Evolutionary conservation across 345 rosid genomes (phyloP).

Genomic region (Salix udensis): DNA sequence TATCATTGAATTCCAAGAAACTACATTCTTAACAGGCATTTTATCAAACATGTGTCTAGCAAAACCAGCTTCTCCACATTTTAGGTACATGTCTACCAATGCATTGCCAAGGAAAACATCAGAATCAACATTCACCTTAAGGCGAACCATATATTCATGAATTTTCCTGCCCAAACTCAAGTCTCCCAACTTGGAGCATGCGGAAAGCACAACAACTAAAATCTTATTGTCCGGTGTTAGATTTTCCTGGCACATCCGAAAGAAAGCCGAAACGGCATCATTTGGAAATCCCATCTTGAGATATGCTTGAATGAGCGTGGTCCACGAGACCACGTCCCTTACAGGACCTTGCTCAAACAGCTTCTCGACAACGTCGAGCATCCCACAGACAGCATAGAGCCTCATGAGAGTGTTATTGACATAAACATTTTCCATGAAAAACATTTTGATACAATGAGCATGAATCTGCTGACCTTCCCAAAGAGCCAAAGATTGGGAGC

Average conservation of each 20-base stretch:
- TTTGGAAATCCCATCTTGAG: slow-evolving; percentile 30
- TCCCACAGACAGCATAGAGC: slow-evolving; percentile 39
- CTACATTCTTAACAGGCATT: slow-evolving; percentile 45
- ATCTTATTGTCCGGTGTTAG: slow-evolving; percentile 35
- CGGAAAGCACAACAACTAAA: slow-evolving; percentile 45
- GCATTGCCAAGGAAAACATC: slow-evolving; percentile 49
- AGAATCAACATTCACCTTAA: slow-evolving; percentile 20
- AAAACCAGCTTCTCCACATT: slow-evolving; percentile 30
- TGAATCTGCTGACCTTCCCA: slow-evolving; percentile 41
- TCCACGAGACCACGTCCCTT: slow-evolving; percentile 49
- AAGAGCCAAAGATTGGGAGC: slow-evolving; percentile 26
- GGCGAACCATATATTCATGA: slow-evolving; percentile 21
- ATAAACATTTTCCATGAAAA: slow-evolving; percentile 32
- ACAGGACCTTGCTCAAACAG: slow-evolving; percentile 34
- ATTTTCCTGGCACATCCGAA: slow-evolving; percentile 31
- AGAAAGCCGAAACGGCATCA: slow-evolving; percentile 35
- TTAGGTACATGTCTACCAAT: slow-evolving; percentile 46
- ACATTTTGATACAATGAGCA: slow-evolving; percentile 35
- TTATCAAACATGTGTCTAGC: slow-evolving; percentile 33
- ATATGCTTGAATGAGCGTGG: slow-evolving; percentile 48
- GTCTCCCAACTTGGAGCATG: slow-evolving; percentile 43
- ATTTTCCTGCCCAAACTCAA: slow-evolving; percentile 42
- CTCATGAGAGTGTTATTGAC: slow-evolving; percentile 46
- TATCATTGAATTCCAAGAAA: slow-evolving; percentile 58
- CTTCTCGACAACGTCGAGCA: slow-evolving; percentile 25